Conservation (phyloP, 768 basidiomycete species). For the Naganishia kalamii region DNA sequence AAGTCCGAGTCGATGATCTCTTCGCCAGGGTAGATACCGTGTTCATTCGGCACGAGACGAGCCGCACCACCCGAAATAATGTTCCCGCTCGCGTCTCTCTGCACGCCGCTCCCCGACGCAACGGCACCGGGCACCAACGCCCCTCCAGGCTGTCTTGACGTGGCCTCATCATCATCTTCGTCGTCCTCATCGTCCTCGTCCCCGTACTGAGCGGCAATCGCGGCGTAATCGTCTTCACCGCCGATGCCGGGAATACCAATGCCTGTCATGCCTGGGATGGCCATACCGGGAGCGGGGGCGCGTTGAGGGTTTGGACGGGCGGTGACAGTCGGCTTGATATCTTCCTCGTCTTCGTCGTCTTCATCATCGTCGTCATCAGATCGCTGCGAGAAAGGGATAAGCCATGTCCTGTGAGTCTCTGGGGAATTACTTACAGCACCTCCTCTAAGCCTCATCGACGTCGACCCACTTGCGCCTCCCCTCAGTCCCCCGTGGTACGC, state of each 20-base stretch:
- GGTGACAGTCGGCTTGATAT: constrained; percentile 2
- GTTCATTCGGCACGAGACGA: constrained; percentile 38
- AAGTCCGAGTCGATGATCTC: constrained; percentile 95
- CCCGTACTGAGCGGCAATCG: constrained; percentile 2
- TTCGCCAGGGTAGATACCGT: constrained; percentile 46
- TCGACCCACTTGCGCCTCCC: background rate
- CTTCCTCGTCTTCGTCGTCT: constrained; percentile 20
- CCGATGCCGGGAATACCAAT: background rate
- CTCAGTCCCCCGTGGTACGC: constrained; percentile 16
- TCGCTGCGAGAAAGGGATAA: background rate
- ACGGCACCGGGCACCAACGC: background rate
- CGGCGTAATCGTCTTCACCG: constrained; percentile 12
- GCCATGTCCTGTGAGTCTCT: background rate
- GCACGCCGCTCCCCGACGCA: constrained; percentile 6
- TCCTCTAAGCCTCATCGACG: constrained; percentile 7
- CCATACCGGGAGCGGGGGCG: background rate
- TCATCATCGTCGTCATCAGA: constrained; percentile 23
- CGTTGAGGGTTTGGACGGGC: background rate
- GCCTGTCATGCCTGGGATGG: background rate
- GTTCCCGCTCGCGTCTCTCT: constrained; percentile 11
- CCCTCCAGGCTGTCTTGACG: constrained; percentile 3
- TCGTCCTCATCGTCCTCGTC: constrained; percentile 25
- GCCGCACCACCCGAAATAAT: constrained; percentile 10
- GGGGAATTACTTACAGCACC: background rate
- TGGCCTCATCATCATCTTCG: constrained; percentile 13